Base-by-base conservation (phyloP, 2,329 filamentous ascomycete species). In the Nothophoma quercina region DNA sequence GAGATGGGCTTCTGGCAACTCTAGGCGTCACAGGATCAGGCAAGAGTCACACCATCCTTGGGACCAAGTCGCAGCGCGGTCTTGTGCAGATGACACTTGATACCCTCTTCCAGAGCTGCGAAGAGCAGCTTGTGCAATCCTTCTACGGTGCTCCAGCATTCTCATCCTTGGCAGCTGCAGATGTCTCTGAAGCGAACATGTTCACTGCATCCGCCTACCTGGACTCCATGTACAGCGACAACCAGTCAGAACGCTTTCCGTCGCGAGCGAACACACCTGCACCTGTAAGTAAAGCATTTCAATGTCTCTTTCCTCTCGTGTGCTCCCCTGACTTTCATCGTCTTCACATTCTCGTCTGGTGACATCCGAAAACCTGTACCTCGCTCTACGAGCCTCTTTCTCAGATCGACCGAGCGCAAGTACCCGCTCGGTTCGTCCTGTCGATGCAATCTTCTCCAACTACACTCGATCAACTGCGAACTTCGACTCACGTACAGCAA, bases 1-100 rank as follows among this genome's bases (percentile, higher is more conserved):
- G 91, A 60, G 93, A 98, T 81, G 93, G 91, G 8, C 78, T 98
- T 49, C 79, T 99, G 46, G 95, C 95, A 23, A 98, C 95, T 6
- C 76, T 99, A 51, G 95, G 95, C 13, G 92, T 97, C 34, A 97
- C 93, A 7, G 95, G 95, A 10, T 97, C 93, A 41, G 95, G 95
- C 74, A 99, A 99, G 93, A 96, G 91, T 58, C 93, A 99, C 73
- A 99, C 95, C 0, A 96, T 98, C 55, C 84, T 99, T 13, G 95
- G 95, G 48, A 96, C 91, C 10, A 88, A 88, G 62, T 85, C 84
- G 18, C 90, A 97, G 74, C 88, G 93, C 60, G 95, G 95, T 57
- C 79, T 99, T 46, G 96, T 92, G 0, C 95, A 99, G 73, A 88
- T 99, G 67, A 85, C 91, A 0, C 87, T 99, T 47, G 93, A 98